Conservation (phyloP, 306 rosid species). For the Chamaecrista fasciculata region DNA sequence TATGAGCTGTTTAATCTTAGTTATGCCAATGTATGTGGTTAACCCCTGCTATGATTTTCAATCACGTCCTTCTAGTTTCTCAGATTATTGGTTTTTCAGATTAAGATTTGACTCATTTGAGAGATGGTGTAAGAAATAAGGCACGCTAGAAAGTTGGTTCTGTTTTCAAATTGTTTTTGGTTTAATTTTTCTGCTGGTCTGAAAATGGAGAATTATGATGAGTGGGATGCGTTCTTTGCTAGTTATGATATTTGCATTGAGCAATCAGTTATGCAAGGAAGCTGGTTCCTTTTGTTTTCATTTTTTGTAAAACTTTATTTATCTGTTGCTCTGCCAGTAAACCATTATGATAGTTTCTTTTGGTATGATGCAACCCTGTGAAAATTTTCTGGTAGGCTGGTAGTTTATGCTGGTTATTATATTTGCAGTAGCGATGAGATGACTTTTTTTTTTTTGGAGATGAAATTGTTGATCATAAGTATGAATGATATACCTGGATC, state of each 20-base stretch:
- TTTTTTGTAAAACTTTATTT: background rate
- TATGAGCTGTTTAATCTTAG: background rate
- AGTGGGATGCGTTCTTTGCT: background rate
- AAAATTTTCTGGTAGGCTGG: background rate
- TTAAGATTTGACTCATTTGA: background rate
- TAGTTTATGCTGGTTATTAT: background rate
- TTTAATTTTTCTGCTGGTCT: background rate
- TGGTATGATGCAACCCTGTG: background rate
- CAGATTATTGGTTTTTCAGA: background rate
- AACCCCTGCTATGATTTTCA: background rate
- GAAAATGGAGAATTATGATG: background rate
- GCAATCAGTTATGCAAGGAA: background rate
- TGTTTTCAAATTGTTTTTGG: background rate
- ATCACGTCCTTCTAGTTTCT: constrained; percentile 4
- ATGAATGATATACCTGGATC: background rate
- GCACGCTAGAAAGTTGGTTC: background rate
- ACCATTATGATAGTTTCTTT: background rate
- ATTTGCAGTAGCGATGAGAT: too few relatives aligned
- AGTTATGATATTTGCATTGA: background rate
- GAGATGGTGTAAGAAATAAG: background rate
- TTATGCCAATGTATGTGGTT: constrained; percentile 4
- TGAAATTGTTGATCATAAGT: background rate
- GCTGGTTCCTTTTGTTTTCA: background rate
- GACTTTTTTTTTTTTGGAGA: too few relatives aligned
- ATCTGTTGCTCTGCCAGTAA: background rate